Percentiles rank a stretch among this genome's conserved stretches.
phyloP scores from a whole-genome alignment of 495 filamentous ascomycete species.

The Tetracladium setigerum region DNA sequence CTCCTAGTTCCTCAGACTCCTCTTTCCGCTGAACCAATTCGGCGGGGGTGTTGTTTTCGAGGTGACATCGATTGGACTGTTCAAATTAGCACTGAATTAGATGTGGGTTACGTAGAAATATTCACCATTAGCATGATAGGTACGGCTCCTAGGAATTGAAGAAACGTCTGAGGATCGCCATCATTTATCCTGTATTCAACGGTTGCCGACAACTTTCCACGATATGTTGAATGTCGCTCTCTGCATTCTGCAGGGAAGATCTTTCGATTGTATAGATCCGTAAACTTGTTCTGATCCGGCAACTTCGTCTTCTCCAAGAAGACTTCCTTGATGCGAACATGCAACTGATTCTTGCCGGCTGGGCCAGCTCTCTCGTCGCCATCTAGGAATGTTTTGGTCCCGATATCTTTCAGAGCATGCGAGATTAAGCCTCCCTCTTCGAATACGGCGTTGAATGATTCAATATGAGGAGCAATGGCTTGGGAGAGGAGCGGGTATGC shows the following conservation, averaged over 20 bases:
- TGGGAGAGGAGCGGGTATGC: slow-evolving; percentile 81
- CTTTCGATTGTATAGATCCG: slow-evolving; percentile 63
- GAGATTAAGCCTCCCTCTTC: slow-evolving; percentile 63
- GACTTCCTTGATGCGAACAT: slow-evolving; percentile 65
- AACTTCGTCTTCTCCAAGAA: slow-evolving; percentile 70
- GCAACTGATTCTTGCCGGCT: slow-evolving; percentile 59
- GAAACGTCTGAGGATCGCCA: slow-evolving; percentile 69
- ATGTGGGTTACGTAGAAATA: not conserved
- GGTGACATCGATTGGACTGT: slow-evolving; percentile 81
- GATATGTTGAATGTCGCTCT: slow-evolving; percentile 87
- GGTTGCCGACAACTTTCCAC: slow-evolving; percentile 72
- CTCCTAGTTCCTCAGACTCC: slow-evolving; percentile 86
- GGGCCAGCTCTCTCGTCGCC: slow-evolving; percentile 51
- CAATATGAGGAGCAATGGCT: slow-evolving; percentile 80
- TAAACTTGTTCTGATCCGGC: slow-evolving; percentile 72
- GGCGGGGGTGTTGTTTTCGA: slow-evolving; percentile 74
- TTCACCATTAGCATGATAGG: slow-evolving; percentile 86
- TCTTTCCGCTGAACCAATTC: slow-evolving; percentile 80
- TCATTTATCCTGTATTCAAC: slow-evolving; percentile 81
- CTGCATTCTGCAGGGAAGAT: slow-evolving; percentile 90
- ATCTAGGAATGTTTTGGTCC: slow-evolving; percentile 79
- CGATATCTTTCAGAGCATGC: slow-evolving; percentile 77
- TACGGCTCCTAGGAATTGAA: slow-evolving; percentile 78
- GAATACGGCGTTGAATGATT: slow-evolving; percentile 94
- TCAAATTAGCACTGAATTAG: slow-evolving; percentile 7